These are phyloP conservation scores for Silene latifolia DNA, from an alignment of 148 eudicot species.

Conservation along the genomic window DNA sequence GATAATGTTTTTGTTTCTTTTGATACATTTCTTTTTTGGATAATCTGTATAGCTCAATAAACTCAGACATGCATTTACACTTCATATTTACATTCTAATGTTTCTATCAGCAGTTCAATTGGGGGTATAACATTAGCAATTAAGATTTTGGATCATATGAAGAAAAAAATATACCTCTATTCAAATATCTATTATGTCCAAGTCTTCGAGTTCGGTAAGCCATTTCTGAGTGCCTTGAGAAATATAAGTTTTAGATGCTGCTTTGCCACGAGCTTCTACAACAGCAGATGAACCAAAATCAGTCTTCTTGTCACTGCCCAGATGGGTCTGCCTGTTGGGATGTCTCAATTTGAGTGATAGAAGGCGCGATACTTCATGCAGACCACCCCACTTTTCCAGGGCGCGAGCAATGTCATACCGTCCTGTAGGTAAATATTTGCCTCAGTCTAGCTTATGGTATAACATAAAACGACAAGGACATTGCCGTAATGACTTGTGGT, in stretches of 20 bases:
- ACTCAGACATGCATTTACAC: conserved; percentile 10
- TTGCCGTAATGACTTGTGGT: not conserved
- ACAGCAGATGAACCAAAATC: conserved; percentile 27
- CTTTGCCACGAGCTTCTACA: conserved; percentile 35
- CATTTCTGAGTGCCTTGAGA: conserved; percentile 68
- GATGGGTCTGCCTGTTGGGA: conserved; percentile 60
- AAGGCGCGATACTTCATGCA: conserved; percentile 96
- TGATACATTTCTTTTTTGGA: not conserved
- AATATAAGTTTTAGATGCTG: conserved; percentile 37
- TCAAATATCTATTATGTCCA: conserved; percentile 48
- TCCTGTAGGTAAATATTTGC: conserved; percentile 39
- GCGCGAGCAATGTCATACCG: conserved; percentile 97
- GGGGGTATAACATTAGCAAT: not conserved
- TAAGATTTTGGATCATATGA: conserved; percentile 9
- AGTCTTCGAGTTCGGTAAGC: conserved; percentile 68
- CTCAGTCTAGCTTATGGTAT: conserved; percentile 8
- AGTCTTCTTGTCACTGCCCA: conserved; percentile 41
- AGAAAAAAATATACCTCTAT: not conserved
- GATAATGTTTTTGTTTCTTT: not conserved
- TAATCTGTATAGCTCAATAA: conserved; percentile 7
- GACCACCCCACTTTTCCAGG: conserved; percentile 96
- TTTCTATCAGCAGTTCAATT: not conserved
- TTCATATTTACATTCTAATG: not conserved
- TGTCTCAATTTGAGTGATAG: conserved; percentile 75
- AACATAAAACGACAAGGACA: not conserved